A percentile compares a stretch with the other conserved stretches of the same genome.
Conservation (phyloP, 768 basidiomycete species). For the Coprinellus micaceus region DNA sequence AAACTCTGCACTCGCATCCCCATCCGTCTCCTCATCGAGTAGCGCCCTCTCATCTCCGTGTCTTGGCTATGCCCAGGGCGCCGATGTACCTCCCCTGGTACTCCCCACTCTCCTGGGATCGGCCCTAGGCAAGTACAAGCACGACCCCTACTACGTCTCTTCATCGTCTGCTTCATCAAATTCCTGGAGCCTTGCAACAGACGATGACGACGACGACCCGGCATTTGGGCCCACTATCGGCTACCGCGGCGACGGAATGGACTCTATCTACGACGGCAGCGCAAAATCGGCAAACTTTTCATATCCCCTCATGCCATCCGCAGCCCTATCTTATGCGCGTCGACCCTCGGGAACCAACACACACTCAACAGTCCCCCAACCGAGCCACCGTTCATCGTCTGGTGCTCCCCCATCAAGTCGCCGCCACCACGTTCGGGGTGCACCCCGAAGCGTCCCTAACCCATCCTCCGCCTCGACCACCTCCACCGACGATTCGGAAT, state of each 20-base stretch:
- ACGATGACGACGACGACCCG: constrained; percentile 57
- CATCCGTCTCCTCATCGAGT: constrained; percentile 63
- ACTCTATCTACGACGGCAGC: constrained; percentile 36
- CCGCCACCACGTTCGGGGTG: constrained; percentile 30
- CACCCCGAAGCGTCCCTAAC: constrained; percentile 42
- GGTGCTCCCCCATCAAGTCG: constrained; percentile 26
- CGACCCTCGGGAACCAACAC: constrained; percentile 71
- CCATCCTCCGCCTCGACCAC: constrained; percentile 36
- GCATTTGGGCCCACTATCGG: constrained; percentile 31
- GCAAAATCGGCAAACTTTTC: constrained; percentile 39
- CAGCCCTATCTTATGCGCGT: constrained; percentile 57
- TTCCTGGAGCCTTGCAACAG: constrained; percentile 61
- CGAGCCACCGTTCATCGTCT: constrained; percentile 54
- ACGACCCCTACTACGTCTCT: constrained; percentile 51
- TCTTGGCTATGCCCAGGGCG: constrained; percentile 47
- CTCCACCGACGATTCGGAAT: constrained; percentile 42
- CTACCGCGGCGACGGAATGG: constrained; percentile 36
- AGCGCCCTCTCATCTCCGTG: constrained; percentile 68
- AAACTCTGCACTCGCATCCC: constrained; percentile 57
- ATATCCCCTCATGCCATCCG: constrained; percentile 37
- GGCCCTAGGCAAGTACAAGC: constrained; percentile 45
- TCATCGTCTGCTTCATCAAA: constrained; percentile 65
- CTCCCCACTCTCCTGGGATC: constrained; percentile 56
- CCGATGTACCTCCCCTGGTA: constrained; percentile 65
- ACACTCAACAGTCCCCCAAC: constrained; percentile 53